These are phyloP conservation scores for Xylaria sp. DNA, from an alignment of 2,329 filamentous ascomycete genomes.

Conservation along the genomic window DNA sequence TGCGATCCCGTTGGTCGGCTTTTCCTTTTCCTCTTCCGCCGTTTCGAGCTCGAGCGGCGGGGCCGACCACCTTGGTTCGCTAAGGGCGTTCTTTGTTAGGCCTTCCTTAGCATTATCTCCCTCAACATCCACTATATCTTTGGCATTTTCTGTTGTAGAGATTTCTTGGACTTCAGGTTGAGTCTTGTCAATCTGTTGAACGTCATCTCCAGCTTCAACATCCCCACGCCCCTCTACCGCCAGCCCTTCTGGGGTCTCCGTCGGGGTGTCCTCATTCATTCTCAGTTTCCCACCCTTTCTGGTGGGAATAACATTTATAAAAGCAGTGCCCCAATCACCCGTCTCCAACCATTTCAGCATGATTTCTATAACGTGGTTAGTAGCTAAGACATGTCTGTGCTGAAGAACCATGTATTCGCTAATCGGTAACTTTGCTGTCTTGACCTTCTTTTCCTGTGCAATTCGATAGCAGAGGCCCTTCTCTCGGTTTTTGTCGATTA, in stretches of 20 bases:
- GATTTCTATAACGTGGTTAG: slow-evolving; percentile 96
- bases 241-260: slow-evolving; percentile 11
- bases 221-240: slow-evolving; percentile 4
- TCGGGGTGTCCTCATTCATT: slow-evolving; percentile 44
- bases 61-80: slow-evolving; percentile 41
- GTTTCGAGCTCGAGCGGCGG: slow-evolving; percentile 34
- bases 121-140: slow-evolving; percentile 25
- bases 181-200: slow-evolving; percentile 8
- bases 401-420: slow-evolving; percentile 95
- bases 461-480: slow-evolving; percentile 93
- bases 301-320: slow-evolving; percentile 87
- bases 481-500: slow-evolving; percentile 96
- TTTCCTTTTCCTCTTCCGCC: background rate
- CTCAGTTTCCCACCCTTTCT: slow-evolving; percentile 83
- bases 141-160: slow-evolving; percentile 2
- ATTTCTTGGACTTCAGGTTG: slow-evolving; percentile 10
- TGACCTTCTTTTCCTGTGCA: slow-evolving; percentile 78
- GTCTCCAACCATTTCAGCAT: slow-evolving; percentile 93
- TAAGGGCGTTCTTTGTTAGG: slow-evolving; percentile 39
- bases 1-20: background rate
- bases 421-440: slow-evolving; percentile 91
- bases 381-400: slow-evolving; percentile 85
- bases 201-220: slow-evolving; percentile 9
- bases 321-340: slow-evolving; percentile 91
- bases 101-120: slow-evolving; percentile 39